phyloP scores from a whole-genome alignment of 768 basidiomycete genomes.

The Serendipita vermifera region DNA sequence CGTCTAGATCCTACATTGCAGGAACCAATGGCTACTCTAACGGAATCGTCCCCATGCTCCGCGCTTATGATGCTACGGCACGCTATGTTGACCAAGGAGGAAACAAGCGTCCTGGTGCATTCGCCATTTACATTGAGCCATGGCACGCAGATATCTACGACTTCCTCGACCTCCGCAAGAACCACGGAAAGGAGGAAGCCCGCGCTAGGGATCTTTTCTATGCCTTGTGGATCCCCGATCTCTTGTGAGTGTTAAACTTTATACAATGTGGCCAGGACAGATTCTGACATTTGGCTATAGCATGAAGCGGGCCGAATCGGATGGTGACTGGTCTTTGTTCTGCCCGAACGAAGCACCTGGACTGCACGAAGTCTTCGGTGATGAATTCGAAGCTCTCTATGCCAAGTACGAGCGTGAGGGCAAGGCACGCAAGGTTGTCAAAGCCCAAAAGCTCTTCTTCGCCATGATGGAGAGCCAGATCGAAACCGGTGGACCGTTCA shows the following conservation, averaged over 20 bases:
- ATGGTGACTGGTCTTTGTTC: constrained; percentile 89
- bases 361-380: constrained; percentile 76
- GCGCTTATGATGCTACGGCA: constrained; percentile 93
- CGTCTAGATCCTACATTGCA: constrained; percentile 81
- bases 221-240: constrained; percentile 93
- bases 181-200: constrained; percentile 95
- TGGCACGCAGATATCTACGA: constrained; percentile 98
- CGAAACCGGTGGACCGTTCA: constrained; percentile 98
- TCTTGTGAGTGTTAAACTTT: constrained; percentile 53
- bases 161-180: constrained; percentile 95
- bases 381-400: constrained; percentile 79
- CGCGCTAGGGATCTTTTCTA: constrained; percentile 96
- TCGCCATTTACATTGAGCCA: constrained; percentile 96
- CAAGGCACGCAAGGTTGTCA: constrained; percentile 65
- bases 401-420: constrained; percentile 83
- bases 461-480: constrained; percentile 93
- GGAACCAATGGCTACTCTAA: constrained; percentile 99
- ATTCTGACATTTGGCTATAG: constrained; percentile 26
- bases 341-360: constrained; percentile 94
- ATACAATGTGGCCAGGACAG: too few species aligned
- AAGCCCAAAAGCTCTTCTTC: constrained; percentile 98
- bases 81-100: constrained; percentile 99
- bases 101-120: constrained; percentile 97
- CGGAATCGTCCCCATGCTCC: constrained; percentile 98
- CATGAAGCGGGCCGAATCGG: constrained; percentile 92